Evolutionary conservation across 176 grass and related monocot genomes (phyloP), one percentile per base, ranked within the genome.

Genomic region (Chloris gayana): DNA sequence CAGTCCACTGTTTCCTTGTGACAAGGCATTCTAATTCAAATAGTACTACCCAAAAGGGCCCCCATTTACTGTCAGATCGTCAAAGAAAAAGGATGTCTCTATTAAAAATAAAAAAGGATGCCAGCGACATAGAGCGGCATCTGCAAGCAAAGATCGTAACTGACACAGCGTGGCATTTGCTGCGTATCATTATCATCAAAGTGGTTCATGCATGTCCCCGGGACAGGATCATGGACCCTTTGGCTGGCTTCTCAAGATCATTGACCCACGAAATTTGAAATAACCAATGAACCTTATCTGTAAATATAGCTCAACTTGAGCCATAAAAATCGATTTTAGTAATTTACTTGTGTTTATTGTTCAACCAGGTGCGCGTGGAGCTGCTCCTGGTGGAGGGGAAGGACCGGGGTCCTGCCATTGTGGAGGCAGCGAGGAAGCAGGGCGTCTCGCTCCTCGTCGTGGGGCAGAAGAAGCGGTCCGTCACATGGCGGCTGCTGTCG

Each of bases 341-440:
- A 32, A 9, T 6, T 64, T 64, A 4, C 13, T 31, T 32, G 7
- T 11, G 25, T 37, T 37, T 54, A 24, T 19, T 9, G 1, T 73
- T 42, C 27, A 7, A 5, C 10, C 21, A 97, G 94, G 84, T 93
- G 21, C 61, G 31, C 13, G 91, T 97, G 0, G 94, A 93, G 80
- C 3, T 97, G 25, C 85, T 17, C 0, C 0, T 86, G 5, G 88
- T 75, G 58, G 86, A 94, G 67, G 86, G 80, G 29, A 86, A 77
- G 81, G 88, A 93, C 18, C 71, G 82, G 4, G 94, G 94, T 9
- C 91, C 91, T 46, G 71, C 71, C 6, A 93, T 97, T 7, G 86
- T 97, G 34, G 91, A 93, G 69, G 88, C 81, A 3, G 88, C 91
- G 51, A 83, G 88, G 67, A 91, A 78, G 81, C 84, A 89, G 15